phyloP scores from a whole-genome alignment of 2,329 filamentous ascomycete species.

The Chrysosphaeria jannelii region DNA sequence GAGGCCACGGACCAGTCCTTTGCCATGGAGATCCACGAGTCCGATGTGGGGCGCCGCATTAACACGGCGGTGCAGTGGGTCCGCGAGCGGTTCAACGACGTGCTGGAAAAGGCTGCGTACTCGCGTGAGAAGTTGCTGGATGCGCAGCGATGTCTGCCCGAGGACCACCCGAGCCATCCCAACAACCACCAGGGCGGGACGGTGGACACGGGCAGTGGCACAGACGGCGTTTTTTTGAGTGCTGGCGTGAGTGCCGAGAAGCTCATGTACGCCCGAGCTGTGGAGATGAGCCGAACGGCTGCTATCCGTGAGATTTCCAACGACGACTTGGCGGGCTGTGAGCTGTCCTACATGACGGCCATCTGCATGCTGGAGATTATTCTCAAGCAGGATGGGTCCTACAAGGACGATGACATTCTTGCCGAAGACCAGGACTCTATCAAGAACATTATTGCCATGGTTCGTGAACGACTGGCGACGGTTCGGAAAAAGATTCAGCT shows the following conservation, averaged over 20 bases:
- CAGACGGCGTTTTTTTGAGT: conserved; percentile 57
- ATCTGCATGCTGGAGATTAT: conserved; percentile 89
- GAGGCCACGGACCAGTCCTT: too few relatives aligned
- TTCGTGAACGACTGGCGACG: conserved; percentile 20
- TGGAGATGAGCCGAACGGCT: conserved; percentile 87
- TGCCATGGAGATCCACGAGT: conserved; percentile 11
- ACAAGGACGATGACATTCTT: conserved; percentile 19
- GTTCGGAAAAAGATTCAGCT: conserved; percentile 30
- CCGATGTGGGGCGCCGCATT: conserved; percentile 35
- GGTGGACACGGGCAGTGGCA: conserved; percentile 25
- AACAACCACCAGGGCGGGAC: conserved; percentile 24
- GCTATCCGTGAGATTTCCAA: conserved; percentile 90
- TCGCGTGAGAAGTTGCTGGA: conserved; percentile 71
- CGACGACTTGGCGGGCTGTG: conserved; percentile 61
- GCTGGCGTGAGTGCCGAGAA: conserved; percentile 83
- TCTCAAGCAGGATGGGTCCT: conserved; percentile 44
- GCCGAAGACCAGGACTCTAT: conserved; percentile 44
- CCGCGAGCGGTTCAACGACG: conserved; percentile 80
- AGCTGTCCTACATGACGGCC: conserved; percentile 77
- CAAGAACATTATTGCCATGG: conserved; percentile 36
- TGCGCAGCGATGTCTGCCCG: conserved; percentile 55
- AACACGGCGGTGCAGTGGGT: conserved; percentile 93
- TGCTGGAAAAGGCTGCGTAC: conserved; percentile 81
- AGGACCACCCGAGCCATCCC: conserved; percentile 65
- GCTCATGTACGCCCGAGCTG: conserved; percentile 86